Evolutionary conservation across 1,284 basidiomycete genomes (phyloP), one percentile per base, ranked within the genome.

Genomic region (Tremellales sp.): DNA sequence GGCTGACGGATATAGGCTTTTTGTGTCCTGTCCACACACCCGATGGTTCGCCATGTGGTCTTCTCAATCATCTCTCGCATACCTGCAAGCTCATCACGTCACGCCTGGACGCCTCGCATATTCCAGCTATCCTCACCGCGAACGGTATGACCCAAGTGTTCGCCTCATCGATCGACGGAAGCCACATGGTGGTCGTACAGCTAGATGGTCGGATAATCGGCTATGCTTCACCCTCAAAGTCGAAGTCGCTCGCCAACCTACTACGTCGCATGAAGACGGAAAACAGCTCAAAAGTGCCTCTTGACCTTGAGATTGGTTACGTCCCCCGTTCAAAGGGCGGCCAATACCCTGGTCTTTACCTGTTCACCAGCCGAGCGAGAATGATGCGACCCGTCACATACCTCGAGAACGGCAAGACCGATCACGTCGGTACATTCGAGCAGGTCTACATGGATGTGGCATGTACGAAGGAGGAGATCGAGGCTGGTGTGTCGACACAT

Each of bases 391-490:
- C 97, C 3, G 96, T 98, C 53, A 91, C 87, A 64, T 93, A 88
- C 73, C 76, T 98, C 40, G 77, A 80, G 53, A 98, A 97, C 70
- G 86, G 85, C 46, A 81, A 82, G 59, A 81, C 87, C 59, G 96
- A 99, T 72, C 88, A 89, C 70, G 81, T 98, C 45, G 96, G 96
- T 2, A 83, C 94, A 2, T 99, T 98, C 62, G 96, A 99, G 75
- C 96, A 99, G 75, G 96, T 98, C 10, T 99, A 98, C 74, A 93
- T 98, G 87, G 89, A 99, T 70, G 89, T 99, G 66, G 94, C 96
- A 0, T 87, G 91, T 68, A 89, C 84, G 48, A 85, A 84, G 4
- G 85, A 87, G 61, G 96, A 97, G 72, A 85, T 97, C 45, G 89
- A 96, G 58, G 75, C 79, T 42, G 84, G 81, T 15, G 79, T 90